These are phyloP conservation scores for Prunus yedoensis DNA, from an alignment of 331 rosid species.

Conservation along the genomic window DNA sequence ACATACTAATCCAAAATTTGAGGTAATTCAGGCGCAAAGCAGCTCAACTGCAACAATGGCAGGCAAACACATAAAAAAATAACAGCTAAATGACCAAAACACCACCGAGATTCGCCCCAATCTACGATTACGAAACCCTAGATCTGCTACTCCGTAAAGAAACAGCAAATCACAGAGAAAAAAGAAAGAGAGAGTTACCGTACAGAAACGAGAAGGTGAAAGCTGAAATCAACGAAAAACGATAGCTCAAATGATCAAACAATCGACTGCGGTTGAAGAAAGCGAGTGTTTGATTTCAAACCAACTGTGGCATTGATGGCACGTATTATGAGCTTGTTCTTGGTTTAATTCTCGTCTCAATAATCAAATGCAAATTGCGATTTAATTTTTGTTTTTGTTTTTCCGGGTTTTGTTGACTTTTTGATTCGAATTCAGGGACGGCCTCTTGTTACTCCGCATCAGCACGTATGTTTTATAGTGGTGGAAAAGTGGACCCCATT, in stretches of 20 bases:
- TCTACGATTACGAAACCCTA: slow-evolving; percentile 19
- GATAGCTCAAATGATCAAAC: not conserved
- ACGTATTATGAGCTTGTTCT: slow-evolving; percentile 2
- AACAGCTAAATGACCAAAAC: not conserved
- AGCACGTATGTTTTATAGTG: not conserved
- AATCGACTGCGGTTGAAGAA: not conserved
- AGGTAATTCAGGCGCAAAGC: not conserved
- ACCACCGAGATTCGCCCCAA: not conserved
- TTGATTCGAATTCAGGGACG: not conserved
- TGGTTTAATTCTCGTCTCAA: not conserved
- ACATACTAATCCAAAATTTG: not conserved
- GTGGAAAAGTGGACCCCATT: not conserved
- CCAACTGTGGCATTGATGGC: slow-evolving; percentile 10
- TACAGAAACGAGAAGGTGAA: not conserved
- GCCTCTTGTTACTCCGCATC: not conserved
- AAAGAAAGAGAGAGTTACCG: not conserved
- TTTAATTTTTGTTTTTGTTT: not conserved
- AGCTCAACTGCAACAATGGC: slow-evolving; percentile 24
- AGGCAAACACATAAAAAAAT: not conserved
- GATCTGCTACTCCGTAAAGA: slow-evolving; percentile 8
- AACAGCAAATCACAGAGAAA: not conserved
- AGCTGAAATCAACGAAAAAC: not conserved
- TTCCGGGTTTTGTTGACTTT: not conserved
- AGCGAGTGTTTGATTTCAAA: not conserved
- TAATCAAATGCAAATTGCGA: not conserved